A percentile compares a stretch with the other conserved stretches of the same genome.
Conservation (phyloP, 2,329 filamentous ascomycete genomes). For the Microdochium bolleyi region DNA sequence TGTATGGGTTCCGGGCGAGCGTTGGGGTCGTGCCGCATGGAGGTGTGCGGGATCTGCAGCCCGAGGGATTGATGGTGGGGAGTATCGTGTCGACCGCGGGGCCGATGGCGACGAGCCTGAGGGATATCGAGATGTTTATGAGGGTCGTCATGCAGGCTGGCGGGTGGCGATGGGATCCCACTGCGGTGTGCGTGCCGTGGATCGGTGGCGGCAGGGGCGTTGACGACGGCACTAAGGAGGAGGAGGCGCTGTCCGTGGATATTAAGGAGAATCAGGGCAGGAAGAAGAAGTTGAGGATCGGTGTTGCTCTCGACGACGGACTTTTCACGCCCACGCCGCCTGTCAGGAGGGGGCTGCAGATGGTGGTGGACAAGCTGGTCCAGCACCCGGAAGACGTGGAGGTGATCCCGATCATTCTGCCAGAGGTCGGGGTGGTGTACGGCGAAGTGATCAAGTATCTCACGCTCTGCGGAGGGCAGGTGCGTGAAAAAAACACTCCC, state of each 20-base stretch:
- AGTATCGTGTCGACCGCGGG: slow-evolving; percentile 31
- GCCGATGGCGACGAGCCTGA: slow-evolving; percentile 32
- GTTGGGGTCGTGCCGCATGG: slow-evolving; percentile 23
- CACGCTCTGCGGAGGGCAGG: slow-evolving; percentile 7
- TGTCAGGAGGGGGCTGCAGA: slow-evolving; percentile 30
- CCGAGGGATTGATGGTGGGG: slow-evolving; percentile 41
- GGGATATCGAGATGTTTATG: slow-evolving; percentile 18
- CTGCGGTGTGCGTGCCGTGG: slow-evolving; percentile 30
- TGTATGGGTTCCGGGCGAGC: slow-evolving; percentile 22
- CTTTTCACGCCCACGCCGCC: slow-evolving; percentile 39
- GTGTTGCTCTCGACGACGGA: slow-evolving; percentile 36
- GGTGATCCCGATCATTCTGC: slow-evolving; percentile 47
- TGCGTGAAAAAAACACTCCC: no score
- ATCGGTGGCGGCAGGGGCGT: background rate
- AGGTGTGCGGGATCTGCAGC: slow-evolving; percentile 34
- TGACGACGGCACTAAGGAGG: background rate
- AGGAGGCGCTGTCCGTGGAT: no score
- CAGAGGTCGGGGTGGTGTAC: slow-evolving; percentile 38
- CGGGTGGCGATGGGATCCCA: slow-evolving; percentile 7
- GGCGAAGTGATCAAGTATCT: slow-evolving; percentile 27
- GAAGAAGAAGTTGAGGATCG: slow-evolving; percentile 19
- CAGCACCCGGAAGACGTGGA: slow-evolving; percentile 31
- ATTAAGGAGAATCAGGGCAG: slow-evolving; percentile 7
- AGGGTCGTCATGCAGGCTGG: slow-evolving; percentile 1
- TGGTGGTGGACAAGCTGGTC: slow-evolving; percentile 21